These are phyloP conservation scores for Solanum tarapatanum DNA, from an alignment of 257 asterid genomes.

Conservation along the genomic window DNA sequence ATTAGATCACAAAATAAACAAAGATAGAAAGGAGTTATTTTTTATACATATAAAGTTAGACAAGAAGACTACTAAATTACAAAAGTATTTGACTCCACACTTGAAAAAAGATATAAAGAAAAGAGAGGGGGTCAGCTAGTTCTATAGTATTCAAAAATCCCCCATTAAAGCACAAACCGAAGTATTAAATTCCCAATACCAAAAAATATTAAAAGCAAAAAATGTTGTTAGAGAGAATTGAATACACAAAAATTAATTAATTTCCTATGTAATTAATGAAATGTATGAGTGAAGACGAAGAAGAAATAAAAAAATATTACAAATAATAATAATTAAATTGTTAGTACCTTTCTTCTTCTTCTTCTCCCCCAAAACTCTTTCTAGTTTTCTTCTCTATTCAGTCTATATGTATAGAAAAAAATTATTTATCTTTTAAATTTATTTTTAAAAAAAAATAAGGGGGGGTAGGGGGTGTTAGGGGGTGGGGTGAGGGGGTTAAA, in stretches of 20 bases:
- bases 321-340: background rate
- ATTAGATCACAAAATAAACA: background rate
- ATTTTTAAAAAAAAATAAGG: too few relatives aligned
- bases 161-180: background rate
- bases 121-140: background rate
- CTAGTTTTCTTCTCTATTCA: background rate
- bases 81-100: background rate
- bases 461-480: background rate
- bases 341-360: constrained; percentile 5
- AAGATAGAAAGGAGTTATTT: background rate
- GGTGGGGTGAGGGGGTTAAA: constrained; percentile 9
- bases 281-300: background rate
- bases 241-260: constrained; percentile 1
- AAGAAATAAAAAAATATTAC: background rate
- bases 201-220: background rate
- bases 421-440: background rate
- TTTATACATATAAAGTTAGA: background rate
- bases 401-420: constrained; percentile 1
- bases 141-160: background rate
- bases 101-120: background rate
- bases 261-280: background rate
- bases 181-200: background rate
- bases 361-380: background rate
- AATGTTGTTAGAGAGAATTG: background rate
- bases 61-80: background rate